Evolutionary conservation across 768 basidiomycete genomes (phyloP), one percentile per base, ranked within the genome.

Genomic region (Mycena galopus): DNA sequence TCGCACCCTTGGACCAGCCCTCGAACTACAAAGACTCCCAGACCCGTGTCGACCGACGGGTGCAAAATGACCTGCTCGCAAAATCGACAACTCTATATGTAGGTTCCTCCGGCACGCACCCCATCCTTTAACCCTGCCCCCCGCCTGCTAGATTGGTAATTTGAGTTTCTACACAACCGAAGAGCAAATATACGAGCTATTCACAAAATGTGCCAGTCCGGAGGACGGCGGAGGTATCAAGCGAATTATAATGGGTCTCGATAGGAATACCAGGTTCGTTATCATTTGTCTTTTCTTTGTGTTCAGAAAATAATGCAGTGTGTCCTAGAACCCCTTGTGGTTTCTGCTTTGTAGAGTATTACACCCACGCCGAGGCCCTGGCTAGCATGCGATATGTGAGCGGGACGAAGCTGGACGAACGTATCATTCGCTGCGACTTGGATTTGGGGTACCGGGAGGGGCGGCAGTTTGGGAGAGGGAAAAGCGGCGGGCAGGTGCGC

Each of bases 401-500:
- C 61, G 98, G 97, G n/a, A 96, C 97, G 39, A 99, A 99, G 85
- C 91, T 99, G 25, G 98, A 99, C 82, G 98, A 99, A 83, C 94
- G 98, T 37, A 95, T 99, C 77, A 97, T 99, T 73, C 94, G 98
- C 57, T 98, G 97, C 79, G 98, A 99, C 85, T 85, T 99, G 78
- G 98, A 99, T 85, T 87, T 96, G 30, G 98, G 98, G 8, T 99
- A 98, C 83, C 92, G 92, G 79, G 98, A 99, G 79, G 97, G 97
- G 17, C 87, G 98, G 73, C 98, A 99, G 82, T 99, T 98, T 73
- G 98, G 98, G 33, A 87, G 98, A 72, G 98, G 98, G 30, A 98
- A 97, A 82, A 97, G 95, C 75, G 98, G 98, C 35, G 98, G 98
- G 3, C 97, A 98, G 86, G 94, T 97, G 62, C 89, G 97, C 76